These are phyloP conservation scores for Elsinoe ampelina DNA, from an alignment of 2,329 filamentous ascomycete genomes.

Conservation along the genomic window DNA sequence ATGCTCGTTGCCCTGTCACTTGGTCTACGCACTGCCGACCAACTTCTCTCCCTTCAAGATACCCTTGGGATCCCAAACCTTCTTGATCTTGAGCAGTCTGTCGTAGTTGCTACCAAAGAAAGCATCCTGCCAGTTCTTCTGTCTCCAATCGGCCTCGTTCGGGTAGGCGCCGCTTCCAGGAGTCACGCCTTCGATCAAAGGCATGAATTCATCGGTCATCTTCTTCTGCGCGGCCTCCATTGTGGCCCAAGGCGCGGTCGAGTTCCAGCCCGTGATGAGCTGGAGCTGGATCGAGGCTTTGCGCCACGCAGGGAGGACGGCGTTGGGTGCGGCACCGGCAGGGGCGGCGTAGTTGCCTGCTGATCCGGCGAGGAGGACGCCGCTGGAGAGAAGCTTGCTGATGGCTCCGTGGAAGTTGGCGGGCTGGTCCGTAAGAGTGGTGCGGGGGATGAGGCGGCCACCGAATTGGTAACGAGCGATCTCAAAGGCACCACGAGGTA, in stretches of 20 bases:
- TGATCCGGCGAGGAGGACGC: constrained; percentile 31
- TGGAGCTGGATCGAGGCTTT: constrained; percentile 21
- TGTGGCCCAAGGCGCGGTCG: constrained; percentile 28
- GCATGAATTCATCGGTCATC: constrained; percentile 28
- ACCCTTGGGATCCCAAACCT: constrained; percentile 16
- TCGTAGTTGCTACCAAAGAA: constrained; percentile 16
- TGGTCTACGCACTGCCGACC: constrained; percentile 7
- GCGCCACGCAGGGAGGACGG: constrained; percentile 34
- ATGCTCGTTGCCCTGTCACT: no score
- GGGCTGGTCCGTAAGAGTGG: constrained; percentile 20
- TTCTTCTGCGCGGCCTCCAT: constrained; percentile 30
- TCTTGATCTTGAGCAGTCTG: constrained; percentile 14
- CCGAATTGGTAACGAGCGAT: constrained; percentile 25
- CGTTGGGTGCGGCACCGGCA: constrained; percentile 25
- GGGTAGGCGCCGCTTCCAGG: constrained; percentile 32
- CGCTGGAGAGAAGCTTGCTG: constrained; percentile 28
- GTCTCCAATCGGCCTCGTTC: constrained; percentile 26
- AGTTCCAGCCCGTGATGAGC: constrained; percentile 25
- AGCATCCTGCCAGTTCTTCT: constrained; percentile 12
- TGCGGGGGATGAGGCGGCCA: constrained; percentile 28
- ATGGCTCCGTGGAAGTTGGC: constrained; percentile 18
- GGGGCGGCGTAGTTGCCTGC: constrained; percentile 24
- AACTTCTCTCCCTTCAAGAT: constrained; percentile 11
- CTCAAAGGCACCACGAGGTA: constrained; percentile 19
- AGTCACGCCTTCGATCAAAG: constrained; percentile 26